These are phyloP conservation scores for Cichorium intybus DNA, from an alignment of 140 eudicot species.

Conservation along the genomic window DNA sequence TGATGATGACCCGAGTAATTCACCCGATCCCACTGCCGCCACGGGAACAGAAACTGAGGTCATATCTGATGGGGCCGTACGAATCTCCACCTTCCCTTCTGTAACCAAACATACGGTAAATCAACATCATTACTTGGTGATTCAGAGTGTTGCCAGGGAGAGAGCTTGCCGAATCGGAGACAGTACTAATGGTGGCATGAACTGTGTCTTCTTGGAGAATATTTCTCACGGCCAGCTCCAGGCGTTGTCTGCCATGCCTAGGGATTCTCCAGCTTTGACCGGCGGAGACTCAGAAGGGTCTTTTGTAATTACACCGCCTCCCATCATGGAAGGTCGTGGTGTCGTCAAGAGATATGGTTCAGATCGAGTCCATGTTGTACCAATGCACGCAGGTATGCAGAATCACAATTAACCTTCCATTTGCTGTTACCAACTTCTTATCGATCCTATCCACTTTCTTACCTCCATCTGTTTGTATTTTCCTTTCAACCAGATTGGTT, in stretches of 20 bases:
- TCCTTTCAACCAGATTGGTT: conserved; percentile 76
- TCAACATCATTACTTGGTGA: conserved; percentile 70
- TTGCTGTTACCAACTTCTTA: neutral
- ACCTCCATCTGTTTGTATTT: neutral
- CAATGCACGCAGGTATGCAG: conserved; percentile 80
- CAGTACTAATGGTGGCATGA: conserved; percentile 25
- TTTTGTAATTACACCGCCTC: conserved; percentile 70
- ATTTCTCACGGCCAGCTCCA: conserved; percentile 90
- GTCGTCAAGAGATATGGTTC: conserved; percentile 56
- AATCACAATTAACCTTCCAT: neutral
- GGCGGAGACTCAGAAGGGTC: conserved; percentile 48
- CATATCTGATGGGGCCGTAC: conserved; percentile 41
- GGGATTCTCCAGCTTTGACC: conserved; percentile 48
- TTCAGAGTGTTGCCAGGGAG: conserved; percentile 56
- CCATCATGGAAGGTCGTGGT: conserved; percentile 70
- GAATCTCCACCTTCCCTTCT: conserved; percentile 59
- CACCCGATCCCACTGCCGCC: conserved; percentile 27
- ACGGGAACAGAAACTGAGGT: conserved; percentile 53
- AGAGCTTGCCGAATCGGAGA: conserved; percentile 49
- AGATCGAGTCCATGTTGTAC: conserved; percentile 63
- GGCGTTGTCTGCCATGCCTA: conserved; percentile 76
- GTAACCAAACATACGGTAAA: conserved; percentile 59
- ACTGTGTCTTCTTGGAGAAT: conserved; percentile 61
- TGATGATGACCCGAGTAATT: conserved; percentile 42
- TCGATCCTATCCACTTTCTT: neutral